Conservation (phyloP, 345 rosid species). For the Mercurialis annua region DNA sequence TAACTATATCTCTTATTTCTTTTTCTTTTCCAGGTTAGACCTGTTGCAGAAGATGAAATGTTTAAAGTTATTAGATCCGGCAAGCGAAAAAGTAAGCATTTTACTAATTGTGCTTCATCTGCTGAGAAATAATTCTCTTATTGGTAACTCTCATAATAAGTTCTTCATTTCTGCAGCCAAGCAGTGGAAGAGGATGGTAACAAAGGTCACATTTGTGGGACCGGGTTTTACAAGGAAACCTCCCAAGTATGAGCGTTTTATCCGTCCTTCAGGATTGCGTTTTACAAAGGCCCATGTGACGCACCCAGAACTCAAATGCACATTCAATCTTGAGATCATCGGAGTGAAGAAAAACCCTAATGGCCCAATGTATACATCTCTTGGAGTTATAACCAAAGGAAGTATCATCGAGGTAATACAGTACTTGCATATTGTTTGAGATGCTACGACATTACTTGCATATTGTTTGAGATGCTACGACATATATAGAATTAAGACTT, state of each 20-base stretch:
- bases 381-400: conserved; percentile 90
- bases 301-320: conserved; percentile 85
- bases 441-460: background rate
- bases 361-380: conserved; percentile 89
- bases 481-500: background rate
- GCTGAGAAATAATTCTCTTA: background rate
- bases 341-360: conserved; percentile 92
- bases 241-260: conserved; percentile 93
- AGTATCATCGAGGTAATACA: conserved; percentile 73
- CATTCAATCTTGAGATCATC: conserved; percentile 81
- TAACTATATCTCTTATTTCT: conserved; percentile 13
- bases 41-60: conserved; percentile 99
- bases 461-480: background rate
- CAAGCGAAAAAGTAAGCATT: conserved; percentile 74
- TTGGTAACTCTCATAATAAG: background rate
- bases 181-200: conserved; percentile 97
- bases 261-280: conserved; percentile 83
- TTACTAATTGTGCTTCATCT: background rate
- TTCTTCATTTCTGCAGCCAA: conserved; percentile 48
- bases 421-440: background rate
- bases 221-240: conserved; percentile 92
- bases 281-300: conserved; percentile 94
- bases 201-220: conserved; percentile 86
- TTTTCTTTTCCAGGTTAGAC: conserved; percentile 69
- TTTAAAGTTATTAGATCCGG: conserved; percentile 88